Evolutionary conservation across 2,329 filamentous ascomycete genomes (phyloP).

Genomic region (Sporothrix brasiliensis): DNA sequence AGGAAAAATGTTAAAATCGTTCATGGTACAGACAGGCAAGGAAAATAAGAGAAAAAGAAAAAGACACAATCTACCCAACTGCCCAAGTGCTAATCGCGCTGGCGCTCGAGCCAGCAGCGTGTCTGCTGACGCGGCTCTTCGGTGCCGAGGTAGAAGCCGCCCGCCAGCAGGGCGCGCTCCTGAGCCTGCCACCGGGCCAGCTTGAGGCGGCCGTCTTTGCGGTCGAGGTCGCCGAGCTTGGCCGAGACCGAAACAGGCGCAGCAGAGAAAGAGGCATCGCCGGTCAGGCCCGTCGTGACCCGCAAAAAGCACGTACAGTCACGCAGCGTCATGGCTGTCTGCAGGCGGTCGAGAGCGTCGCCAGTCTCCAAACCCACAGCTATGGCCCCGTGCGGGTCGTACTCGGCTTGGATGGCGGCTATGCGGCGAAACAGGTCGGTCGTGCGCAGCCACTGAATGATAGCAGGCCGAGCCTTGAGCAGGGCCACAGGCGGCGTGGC

Average conservation of each 20-base stretch:
- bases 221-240: conserved; percentile 74
- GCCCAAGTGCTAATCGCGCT: neutral
- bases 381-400: conserved; percentile 39
- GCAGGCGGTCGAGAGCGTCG: conserved; percentile 52
- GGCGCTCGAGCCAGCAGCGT: conserved; percentile 38
- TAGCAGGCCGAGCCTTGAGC: conserved; percentile 39
- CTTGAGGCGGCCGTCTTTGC: conserved; percentile 70
- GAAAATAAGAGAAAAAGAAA: conserved; percentile 5
- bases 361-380: neutral
- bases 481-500: neutral
- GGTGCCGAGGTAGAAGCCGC: conserved; percentile 64
- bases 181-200: conserved; percentile 67
- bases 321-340: conserved; percentile 76
- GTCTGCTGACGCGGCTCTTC: conserved; percentile 38
- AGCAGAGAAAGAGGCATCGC: conserved; percentile 40
- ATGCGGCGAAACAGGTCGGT: conserved; percentile 51
- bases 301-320: conserved; percentile 77
- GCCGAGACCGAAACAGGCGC: conserved; percentile 49
- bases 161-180: conserved; percentile 64
- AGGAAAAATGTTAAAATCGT: neutral
- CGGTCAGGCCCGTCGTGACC: conserved; percentile 48
- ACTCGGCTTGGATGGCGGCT: conserved; percentile 42
- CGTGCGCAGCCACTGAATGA: conserved; percentile 46
- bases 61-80: neutral
- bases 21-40: conserved; percentile 17